Evolutionary conservation across 768 basidiomycete genomes (phyloP).

Genomic region (Leucocoprinus sp.): DNA sequence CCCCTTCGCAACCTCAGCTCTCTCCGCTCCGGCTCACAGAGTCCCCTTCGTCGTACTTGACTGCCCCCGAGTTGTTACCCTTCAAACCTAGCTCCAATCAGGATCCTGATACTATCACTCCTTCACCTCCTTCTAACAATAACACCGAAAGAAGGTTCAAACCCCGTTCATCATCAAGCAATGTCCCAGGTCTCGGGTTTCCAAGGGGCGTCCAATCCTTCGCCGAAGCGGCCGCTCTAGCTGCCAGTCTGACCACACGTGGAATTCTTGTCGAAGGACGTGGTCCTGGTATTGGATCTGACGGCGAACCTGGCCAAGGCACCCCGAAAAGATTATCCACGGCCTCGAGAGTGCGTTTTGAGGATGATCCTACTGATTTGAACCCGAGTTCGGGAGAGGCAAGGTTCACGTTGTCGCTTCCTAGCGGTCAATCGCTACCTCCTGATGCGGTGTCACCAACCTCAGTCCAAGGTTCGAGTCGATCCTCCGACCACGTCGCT

Average conservation of each 20-base stretch:
- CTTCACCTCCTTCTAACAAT: background rate
- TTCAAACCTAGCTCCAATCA: constrained; percentile 35
- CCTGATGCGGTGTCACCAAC: constrained; percentile 3
- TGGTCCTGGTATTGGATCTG: background rate
- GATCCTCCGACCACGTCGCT: constrained; percentile 3
- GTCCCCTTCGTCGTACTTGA: constrained; percentile 18
- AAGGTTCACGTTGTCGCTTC: constrained; percentile 8
- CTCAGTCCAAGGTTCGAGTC: background rate
- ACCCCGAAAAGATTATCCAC: constrained; percentile 1
- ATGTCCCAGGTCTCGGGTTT: constrained; percentile 2
- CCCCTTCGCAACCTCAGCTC: background rate
- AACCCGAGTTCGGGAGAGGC: background rate
- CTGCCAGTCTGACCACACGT: background rate
- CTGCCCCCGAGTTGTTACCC: constrained; percentile 35
- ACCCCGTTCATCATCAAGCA: constrained; percentile 3
- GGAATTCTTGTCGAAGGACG: background rate
- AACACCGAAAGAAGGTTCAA: background rate
- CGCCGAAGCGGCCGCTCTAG: constrained; percentile 9
- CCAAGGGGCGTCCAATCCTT: constrained; percentile 4
- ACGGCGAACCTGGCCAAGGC: background rate
- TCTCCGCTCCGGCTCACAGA: background rate
- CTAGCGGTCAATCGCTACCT: constrained; percentile 3
- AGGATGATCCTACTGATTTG: constrained; percentile 1
- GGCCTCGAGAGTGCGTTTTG: constrained; percentile 9
- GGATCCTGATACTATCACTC: background rate